Base-by-base conservation (phyloP, 257 asterid genomes). In the Solanum raphanifolium region DNA sequence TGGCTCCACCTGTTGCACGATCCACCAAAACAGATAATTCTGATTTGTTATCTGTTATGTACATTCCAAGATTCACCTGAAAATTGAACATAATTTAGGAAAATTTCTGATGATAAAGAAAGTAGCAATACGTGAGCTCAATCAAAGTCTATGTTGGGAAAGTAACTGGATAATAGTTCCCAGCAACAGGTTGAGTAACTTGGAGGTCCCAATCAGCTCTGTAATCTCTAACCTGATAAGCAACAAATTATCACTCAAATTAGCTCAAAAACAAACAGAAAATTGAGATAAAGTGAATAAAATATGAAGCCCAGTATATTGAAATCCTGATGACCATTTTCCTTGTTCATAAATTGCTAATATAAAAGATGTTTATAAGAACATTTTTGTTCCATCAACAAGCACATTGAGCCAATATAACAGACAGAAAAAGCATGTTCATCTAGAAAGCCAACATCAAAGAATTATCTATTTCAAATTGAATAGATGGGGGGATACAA, bases 121-220 rank as follows among this genome's bases (percentile, higher is more conserved):
- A 4, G 35, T 8, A 35, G 13, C 16, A 27, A 60, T 23, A 84
- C 2, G 25, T n/a, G 10, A 78, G 62, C 52, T 78, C 5, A 34
- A 78, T 43, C 34, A 29, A 29, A 27, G 18, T 29, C 4, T 58
- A 35, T 15, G 90, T 79, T 18, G 52, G 87, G 87, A 86, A 25
- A 86, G 88, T 93, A 92, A 96, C 99, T 65, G 99, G 99, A 91
- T 94, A 96, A 89, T 96, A 95, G 87, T 96, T 96, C 85, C 99
- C 99, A 10, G 99, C 98, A 32, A 94, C 96, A 35, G 98, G 98
- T 92, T 96, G 95, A 83, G 97, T 93, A 91, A 95, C 98, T 60
- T 88, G 89, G 90, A 96, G 95, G 83, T 95, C 91, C 98, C 98
- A 96, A 88, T 95, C 98, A 39, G 91, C 87, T 90, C 99, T 90